Conservation (phyloP, 768 basidiomycete species). For the Termitomyces sp. region DNA sequence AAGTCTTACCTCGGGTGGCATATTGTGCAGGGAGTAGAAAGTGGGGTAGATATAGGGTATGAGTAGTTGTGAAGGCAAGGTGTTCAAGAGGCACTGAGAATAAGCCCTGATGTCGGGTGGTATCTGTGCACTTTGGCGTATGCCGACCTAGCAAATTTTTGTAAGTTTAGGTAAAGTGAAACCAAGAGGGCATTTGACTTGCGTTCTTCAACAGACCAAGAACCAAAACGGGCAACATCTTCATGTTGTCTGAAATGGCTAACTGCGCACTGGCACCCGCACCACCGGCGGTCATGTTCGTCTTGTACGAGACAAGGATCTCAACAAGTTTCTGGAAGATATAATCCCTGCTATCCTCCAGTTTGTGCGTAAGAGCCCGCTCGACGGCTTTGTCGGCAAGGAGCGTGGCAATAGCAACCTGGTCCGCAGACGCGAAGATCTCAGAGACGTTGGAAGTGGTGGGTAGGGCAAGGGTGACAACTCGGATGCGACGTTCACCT, state of each 20-base stretch:
- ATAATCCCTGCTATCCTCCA: conserved; percentile 89
- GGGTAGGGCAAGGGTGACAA: conserved; percentile 83
- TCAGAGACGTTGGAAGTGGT: conserved; percentile 87
- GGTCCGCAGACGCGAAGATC: conserved; percentile 86
- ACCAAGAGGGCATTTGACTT: conserved; percentile 18
- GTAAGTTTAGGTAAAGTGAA: neutral
- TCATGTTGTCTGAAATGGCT: conserved; percentile 89
- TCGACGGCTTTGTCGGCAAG: conserved; percentile 94
- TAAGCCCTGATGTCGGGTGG: conserved; percentile 96
- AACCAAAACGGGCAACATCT: conserved; percentile 87
- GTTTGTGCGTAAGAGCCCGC: conserved; percentile 74
- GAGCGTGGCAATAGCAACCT: conserved; percentile 79
- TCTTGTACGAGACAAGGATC: conserved; percentile 85
- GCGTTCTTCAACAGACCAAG: conserved; percentile 95
- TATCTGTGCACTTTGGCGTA: conserved; percentile 95
- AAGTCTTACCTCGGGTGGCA: conserved; percentile 77
- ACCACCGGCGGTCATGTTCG: conserved; percentile 92
- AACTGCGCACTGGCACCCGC: conserved; percentile 93
- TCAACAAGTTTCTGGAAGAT: conserved; percentile 81
- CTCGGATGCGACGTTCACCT: conserved; percentile 86
- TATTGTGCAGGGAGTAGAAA: conserved; percentile 95
- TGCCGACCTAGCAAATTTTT: conserved; percentile 64
- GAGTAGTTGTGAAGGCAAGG: conserved; percentile 86
- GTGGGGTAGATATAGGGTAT: conserved; percentile 93
- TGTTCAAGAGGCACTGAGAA: conserved; percentile 87